Evolutionary conservation across 257 asterid species (phyloP), one percentile per base, ranked within the genome.

Genomic region (Jaltomata sinuosa): DNA sequence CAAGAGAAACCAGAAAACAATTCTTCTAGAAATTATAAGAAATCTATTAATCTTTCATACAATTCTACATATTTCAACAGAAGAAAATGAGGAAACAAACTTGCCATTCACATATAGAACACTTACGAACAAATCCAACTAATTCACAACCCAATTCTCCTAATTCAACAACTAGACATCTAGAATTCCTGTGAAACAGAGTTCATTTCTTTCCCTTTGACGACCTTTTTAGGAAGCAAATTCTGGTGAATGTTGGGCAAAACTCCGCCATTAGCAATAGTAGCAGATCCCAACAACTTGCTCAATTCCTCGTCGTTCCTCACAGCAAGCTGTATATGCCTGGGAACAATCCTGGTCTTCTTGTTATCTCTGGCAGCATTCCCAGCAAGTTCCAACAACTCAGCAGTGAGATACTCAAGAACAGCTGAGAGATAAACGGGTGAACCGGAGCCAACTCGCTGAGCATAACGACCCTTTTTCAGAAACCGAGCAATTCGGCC

Each of bases 311-410:
- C 96, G 6, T 93, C 97, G 8, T 92, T 92, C 87, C 96, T 88
- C 83, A 93, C 94, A 3, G 94, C 97, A 64, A 93, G 85, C 57
- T 91, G 96, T 8, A 93, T 90, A n/a, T 93, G 97, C 83, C 96
- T 89, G 0, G 94, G 94, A 12, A 89, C 91, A 50, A 93, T 93
- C 77, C 94, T 90, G 77, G 84, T 91, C 90, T 90, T 91, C 90
- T 93, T 93, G 87, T 92, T 91, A 72, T 93, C 96, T 25, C 94
- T 91, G 0, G 94, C 94, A 1, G 94, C 94, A 54, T 92, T 93
- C 0, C 97, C 96, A 18, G 97, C 97, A 36, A 93, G 93, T 80
- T 93, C 97, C 83, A 93, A 71, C 1, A 93, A 92, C 92, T 92
- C 95, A 11, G 95, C 94, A 5, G 95, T 91, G n/a, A 92, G 92